A percentile compares a stretch with the other conserved stretches of the same genome.
Conservation (phyloP, 345 rosid genomes). For the Psidium friedrichsthalianum region DNA sequence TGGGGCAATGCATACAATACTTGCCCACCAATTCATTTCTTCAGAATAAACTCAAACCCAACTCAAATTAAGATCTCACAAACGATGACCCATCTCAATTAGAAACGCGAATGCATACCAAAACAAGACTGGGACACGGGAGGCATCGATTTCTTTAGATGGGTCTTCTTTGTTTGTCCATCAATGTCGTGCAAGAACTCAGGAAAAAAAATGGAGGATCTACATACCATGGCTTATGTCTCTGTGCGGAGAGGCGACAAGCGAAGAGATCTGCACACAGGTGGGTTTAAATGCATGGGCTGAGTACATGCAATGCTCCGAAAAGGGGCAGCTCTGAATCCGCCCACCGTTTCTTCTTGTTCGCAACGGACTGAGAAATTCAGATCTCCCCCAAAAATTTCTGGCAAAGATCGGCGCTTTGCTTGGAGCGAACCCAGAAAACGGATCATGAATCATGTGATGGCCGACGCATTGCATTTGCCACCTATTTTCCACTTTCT, state of each 20-base stretch:
- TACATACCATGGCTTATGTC: background rate
- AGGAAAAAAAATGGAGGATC: background rate
- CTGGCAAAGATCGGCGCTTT: background rate
- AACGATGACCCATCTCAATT: background rate
- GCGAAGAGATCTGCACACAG: background rate
- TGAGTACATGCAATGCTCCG: background rate
- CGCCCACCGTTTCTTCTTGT: background rate
- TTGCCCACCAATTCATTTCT: background rate
- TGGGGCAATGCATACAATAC: background rate
- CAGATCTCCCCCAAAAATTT: background rate
- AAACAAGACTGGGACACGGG: background rate
- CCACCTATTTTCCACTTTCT: background rate
- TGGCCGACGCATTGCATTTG: background rate
- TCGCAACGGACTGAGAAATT: background rate
- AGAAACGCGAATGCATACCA: background rate
- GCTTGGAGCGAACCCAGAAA: background rate
- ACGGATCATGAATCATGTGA: background rate
- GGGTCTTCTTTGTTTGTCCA: background rate
- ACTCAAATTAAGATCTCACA: background rate
- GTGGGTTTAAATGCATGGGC: background rate
- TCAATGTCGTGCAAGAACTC: background rate
- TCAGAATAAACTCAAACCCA: background rate
- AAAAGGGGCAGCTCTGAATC: background rate
- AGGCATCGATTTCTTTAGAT: background rate
- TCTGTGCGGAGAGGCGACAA: background rate